These are phyloP conservation scores for Nidula microcarpa DNA, from an alignment of 768 basidiomycete species.

Conservation along the genomic window DNA sequence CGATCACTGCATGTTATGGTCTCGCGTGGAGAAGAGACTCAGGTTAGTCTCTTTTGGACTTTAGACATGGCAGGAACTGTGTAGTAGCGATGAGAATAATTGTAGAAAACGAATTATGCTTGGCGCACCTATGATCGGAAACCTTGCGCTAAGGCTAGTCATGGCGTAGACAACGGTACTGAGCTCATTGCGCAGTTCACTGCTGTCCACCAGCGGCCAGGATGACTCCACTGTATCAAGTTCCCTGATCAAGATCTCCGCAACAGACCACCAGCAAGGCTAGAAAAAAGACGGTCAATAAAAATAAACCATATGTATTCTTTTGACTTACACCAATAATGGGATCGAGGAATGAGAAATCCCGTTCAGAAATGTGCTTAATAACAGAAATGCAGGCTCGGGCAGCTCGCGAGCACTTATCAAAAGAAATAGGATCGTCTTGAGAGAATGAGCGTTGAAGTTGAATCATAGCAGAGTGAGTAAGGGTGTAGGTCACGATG, in stretches of 20 bases:
- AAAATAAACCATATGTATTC: conserved; percentile 7
- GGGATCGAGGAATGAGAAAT: conserved; percentile 74
- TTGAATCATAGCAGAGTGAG: conserved; percentile 62
- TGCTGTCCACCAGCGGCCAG: conserved; percentile 56
- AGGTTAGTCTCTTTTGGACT: conserved; percentile 41
- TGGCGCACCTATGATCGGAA: conserved; percentile 51
- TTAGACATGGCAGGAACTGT: conserved; percentile 34
- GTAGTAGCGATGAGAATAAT: neutral
- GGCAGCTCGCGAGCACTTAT: conserved; percentile 66
- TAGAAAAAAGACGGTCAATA: conserved; percentile 17
- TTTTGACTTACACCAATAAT: conserved; percentile 61
- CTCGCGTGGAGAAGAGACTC: too few relatives aligned
- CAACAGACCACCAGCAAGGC: conserved; percentile 72
- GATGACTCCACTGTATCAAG: conserved; percentile 59
- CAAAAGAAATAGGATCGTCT: conserved; percentile 57
- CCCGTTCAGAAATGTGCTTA: conserved; percentile 59
- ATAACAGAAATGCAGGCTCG: conserved; percentile 56
- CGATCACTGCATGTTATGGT: too few relatives aligned
- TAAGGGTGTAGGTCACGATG: conserved; percentile 61
- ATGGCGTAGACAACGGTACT: conserved; percentile 60
- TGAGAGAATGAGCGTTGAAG: conserved; percentile 61
- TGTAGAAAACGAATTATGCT: neutral
- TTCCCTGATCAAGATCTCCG: conserved; percentile 65
- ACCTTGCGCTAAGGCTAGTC: conserved; percentile 54
- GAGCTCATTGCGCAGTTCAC: conserved; percentile 62